phyloP scores from a whole-genome alignment of 257 asterid genomes.

The Gentiana macrophylla region DNA sequence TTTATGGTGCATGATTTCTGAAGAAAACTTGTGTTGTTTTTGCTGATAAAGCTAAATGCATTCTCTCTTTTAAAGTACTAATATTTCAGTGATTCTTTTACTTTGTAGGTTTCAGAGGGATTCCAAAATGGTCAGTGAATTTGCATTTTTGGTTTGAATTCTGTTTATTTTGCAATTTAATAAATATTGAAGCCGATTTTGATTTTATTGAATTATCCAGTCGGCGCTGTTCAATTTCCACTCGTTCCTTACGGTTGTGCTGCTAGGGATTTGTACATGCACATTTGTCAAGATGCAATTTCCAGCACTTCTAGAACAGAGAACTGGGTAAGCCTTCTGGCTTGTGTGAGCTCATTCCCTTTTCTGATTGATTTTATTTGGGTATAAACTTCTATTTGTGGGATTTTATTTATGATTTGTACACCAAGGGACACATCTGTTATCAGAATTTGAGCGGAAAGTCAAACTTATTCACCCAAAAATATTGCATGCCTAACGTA shows the following conservation, averaged over 20 bases:
- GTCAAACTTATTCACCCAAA: too few relatives aligned
- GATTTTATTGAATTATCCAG: slow-evolving; percentile 27
- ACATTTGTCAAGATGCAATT: slow-evolving; percentile 81
- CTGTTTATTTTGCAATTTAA: not conserved
- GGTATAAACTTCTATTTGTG: not conserved
- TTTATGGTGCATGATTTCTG: too few relatives aligned
- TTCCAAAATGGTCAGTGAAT: too few relatives aligned
- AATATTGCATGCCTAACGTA: too few relatives aligned
- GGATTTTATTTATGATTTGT: not conserved
- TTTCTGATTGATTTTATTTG: not conserved
- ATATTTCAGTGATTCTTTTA: too few relatives aligned
- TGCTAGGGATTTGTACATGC: slow-evolving; percentile 88
- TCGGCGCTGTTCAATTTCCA: slow-evolving; percentile 85
- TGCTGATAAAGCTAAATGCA: too few relatives aligned
- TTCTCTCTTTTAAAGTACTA: too few relatives aligned
- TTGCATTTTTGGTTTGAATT: too few relatives aligned
- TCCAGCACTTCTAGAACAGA: slow-evolving; percentile 83
- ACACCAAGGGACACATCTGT: too few relatives aligned
- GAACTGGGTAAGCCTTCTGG: slow-evolving; percentile 59
- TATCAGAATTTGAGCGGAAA: too few relatives aligned
- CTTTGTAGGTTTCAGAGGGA: not conserved
- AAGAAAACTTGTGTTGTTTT: too few relatives aligned
- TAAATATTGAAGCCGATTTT: too few relatives aligned
- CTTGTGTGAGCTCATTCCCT: not conserved
- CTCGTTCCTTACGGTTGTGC: slow-evolving; percentile 81